Conservation (phyloP, 495 filamentous ascomycete genomes). For the Trichocladium antarcticum region DNA sequence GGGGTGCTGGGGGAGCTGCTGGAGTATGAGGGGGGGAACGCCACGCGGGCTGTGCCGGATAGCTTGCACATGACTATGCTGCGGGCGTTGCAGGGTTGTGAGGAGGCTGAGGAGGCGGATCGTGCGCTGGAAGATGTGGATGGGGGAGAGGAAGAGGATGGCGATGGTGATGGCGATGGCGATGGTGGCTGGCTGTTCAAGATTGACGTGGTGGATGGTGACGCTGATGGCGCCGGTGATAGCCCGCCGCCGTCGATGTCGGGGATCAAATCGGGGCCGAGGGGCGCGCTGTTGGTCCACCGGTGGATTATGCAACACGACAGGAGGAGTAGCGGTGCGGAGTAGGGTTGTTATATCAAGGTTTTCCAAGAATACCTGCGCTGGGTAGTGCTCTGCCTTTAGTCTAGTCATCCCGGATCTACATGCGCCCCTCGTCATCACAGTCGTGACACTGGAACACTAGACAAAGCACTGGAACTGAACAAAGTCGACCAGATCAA, state of each 20-base stretch:
- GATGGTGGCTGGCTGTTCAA: not conserved
- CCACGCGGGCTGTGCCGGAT: not conserved
- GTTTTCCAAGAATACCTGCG: too few species aligned
- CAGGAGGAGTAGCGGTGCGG: too few species aligned
- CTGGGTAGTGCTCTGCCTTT: too few species aligned
- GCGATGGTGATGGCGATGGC: not conserved
- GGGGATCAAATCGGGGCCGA: not conserved
- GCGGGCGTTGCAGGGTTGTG: not conserved
- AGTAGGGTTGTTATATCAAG: too few species aligned
- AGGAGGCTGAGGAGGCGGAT: not conserved
- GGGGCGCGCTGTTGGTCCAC: not conserved
- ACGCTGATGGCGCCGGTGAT: not conserved
- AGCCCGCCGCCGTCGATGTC: not conserved
- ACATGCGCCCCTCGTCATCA: too few species aligned
- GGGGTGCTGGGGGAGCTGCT: not conserved
- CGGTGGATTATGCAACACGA: not conserved
- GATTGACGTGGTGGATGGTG: not conserved
- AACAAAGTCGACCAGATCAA: too few species aligned
- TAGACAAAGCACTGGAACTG: too few species aligned
- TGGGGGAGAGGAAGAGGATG: too few species aligned
- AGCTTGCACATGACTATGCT: conserved; percentile 5
- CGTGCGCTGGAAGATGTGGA: not conserved
- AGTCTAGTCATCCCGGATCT: too few species aligned
- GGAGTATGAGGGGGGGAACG: not conserved
- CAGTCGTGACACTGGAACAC: too few species aligned